These are phyloP conservation scores for Hymenoscyphus fructigenus DNA, from an alignment of 2,329 filamentous ascomycete species.

Conservation along the genomic window DNA sequence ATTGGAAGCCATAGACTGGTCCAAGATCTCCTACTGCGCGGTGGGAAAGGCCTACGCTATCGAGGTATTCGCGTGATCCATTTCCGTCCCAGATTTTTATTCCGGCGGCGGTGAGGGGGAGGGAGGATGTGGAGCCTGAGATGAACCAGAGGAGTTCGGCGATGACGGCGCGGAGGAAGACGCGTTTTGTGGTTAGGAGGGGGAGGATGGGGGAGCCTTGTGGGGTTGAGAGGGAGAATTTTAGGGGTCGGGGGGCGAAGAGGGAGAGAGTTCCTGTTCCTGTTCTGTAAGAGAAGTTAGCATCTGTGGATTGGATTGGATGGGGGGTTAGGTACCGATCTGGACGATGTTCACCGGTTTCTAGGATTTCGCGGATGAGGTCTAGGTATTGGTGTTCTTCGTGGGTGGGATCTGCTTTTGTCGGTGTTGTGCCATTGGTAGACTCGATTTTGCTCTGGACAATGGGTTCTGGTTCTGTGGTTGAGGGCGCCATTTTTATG, in stretches of 20 bases:
- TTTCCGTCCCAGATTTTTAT: conserved; percentile 99
- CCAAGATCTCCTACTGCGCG: conserved; percentile 87
- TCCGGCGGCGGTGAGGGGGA: conserved; percentile 71
- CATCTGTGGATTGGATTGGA: background rate
- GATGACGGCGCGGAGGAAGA: conserved; percentile 87
- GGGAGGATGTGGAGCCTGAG: conserved; percentile 76
- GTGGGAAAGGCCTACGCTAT: conserved; percentile 76
- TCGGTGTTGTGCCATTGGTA: background rate
- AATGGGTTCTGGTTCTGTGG: background rate
- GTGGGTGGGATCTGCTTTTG: conserved; percentile 44
- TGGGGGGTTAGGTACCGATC: conserved; percentile 62
- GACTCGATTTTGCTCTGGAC: background rate
- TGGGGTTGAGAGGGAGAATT: conserved; percentile 74
- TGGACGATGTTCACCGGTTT: conserved; percentile 80
- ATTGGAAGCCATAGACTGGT: conserved; percentile 97
- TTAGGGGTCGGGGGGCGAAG: conserved; percentile 82
- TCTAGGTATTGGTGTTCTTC: conserved; percentile 95
- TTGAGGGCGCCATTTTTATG: conserved; percentile 3
- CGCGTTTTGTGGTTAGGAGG: conserved; percentile 94
- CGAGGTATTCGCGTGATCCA: conserved; percentile 85
- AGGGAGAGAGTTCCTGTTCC: conserved; percentile 90
- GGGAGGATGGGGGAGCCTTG: conserved; percentile 68
- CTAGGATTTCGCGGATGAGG: conserved; percentile 81
- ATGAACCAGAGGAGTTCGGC: conserved; percentile 97
- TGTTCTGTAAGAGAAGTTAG: conserved; percentile 54